These are phyloP conservation scores for Poa pratensis DNA, from an alignment of 176 grass and related monocot species.

Conservation along the genomic window DNA sequence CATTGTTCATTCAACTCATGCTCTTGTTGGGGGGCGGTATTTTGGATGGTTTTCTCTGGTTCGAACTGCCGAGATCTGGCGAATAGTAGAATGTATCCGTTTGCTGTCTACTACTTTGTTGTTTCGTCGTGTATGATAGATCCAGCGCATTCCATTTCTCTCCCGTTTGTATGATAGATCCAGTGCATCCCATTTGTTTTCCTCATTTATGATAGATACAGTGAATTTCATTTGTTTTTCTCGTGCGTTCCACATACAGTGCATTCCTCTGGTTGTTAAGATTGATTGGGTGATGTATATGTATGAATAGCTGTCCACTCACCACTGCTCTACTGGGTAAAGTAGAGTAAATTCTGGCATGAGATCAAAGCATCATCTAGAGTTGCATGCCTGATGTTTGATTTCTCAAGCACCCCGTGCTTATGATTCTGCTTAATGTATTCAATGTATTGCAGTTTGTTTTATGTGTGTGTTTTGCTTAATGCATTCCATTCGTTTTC, in stretches of 20 bases:
- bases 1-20: not conserved
- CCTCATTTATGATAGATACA: not conserved
- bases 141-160: not conserved
- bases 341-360: not conserved
- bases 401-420: not conserved
- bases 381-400: not conserved
- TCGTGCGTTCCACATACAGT: not conserved
- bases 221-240: not conserved
- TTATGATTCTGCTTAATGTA: not conserved
- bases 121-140: not conserved
- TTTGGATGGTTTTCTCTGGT: not conserved
- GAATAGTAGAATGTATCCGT: not conserved
- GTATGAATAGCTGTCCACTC: not conserved
- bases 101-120: not conserved
- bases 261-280: not conserved
- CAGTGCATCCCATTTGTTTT: not conserved
- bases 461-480: not conserved
- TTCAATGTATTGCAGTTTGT: not conserved
- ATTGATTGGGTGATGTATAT: not conserved
- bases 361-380: not conserved
- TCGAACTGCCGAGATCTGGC: not conserved
- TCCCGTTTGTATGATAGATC: not conserved
- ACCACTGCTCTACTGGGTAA: not conserved
- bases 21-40: not conserved
- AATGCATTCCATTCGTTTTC: constrained; percentile 11